A percentile compares a stretch with the other conserved stretches of the same genome.
Conservation (phyloP, 176 grass and related monocot genomes). For the Eragrostis nindensis region DNA sequence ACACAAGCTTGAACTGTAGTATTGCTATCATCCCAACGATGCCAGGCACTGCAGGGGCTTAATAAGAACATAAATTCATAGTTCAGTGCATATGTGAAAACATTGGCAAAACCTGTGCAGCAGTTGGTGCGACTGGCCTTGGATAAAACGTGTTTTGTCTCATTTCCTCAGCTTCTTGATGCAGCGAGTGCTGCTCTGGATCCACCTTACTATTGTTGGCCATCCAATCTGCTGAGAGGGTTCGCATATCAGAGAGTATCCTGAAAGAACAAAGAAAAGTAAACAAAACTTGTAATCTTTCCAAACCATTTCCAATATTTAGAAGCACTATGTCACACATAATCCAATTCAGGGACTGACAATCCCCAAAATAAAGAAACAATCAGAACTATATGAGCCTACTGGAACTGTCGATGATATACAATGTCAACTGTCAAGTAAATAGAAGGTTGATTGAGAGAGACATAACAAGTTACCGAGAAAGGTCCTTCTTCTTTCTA, state of each 20-base stretch:
- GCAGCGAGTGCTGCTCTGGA: slow-evolving; percentile 67
- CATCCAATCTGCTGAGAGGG: slow-evolving; percentile 98
- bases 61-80: slow-evolving; percentile 29
- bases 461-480: slow-evolving; percentile 90
- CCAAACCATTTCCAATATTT: slow-evolving; percentile 11
- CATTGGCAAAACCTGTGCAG: slow-evolving; percentile 73
- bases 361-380: slow-evolving; percentile 31
- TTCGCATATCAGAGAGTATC: slow-evolving; percentile 99
- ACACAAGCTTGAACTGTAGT: slow-evolving; percentile 26
- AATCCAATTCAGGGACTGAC: background rate
- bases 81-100: slow-evolving; percentile 16
- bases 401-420: slow-evolving; percentile 22
- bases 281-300: slow-evolving; percentile 19
- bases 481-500: slow-evolving; percentile 95
- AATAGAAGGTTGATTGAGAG: slow-evolving; percentile 31
- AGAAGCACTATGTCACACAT: slow-evolving; percentile 9
- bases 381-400: slow-evolving; percentile 6
- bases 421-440: background rate
- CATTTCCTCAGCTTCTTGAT: slow-evolving; percentile 82
- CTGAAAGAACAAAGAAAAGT: slow-evolving; percentile 71
- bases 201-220: slow-evolving; percentile 87
- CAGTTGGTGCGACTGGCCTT: slow-evolving; percentile 94
- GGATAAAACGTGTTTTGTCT: slow-evolving; percentile 86
- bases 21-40: slow-evolving; percentile 17
- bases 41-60: background rate